A percentile compares a stretch with the other conserved stretches of the same genome.
These are phyloP conservation scores for Irpex lacteus DNA, from an alignment of 1,284 basidiomycete genomes.

Conservation along the genomic window DNA sequence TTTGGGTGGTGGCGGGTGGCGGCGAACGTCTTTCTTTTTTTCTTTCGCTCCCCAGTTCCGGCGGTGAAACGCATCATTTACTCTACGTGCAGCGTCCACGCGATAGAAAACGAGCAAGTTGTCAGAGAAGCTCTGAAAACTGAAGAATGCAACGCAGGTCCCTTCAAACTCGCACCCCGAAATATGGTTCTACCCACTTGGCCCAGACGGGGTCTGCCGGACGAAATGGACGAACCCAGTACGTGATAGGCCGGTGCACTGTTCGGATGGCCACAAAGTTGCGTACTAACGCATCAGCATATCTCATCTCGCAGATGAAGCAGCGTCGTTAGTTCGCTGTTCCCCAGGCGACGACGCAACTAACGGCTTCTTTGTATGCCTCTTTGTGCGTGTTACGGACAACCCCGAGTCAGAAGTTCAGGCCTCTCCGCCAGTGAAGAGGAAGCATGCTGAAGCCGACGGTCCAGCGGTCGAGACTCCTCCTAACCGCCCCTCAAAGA, in stretches of 20 bases:
- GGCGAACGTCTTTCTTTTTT: too few species aligned
- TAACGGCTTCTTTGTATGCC: constrained; percentile 94
- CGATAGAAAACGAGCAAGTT: constrained; percentile 88
- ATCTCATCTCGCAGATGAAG: constrained; percentile 42
- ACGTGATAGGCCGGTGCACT: constrained; percentile 9
- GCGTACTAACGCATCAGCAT: constrained; percentile 5
- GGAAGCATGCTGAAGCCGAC: constrained; percentile 9
- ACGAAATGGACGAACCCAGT: constrained; percentile 56
- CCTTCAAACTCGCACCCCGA: constrained; percentile 68
- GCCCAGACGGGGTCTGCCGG: constrained; percentile 71
- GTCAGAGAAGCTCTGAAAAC: constrained; percentile 71
- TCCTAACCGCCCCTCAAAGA: constrained; percentile 8
- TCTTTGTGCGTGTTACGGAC: constrained; percentile 52
- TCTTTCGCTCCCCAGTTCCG: constrained; percentile 42
- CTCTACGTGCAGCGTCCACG: constrained; percentile 93
- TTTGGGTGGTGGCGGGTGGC: too few species aligned
- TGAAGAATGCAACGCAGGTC: constrained; percentile 55
- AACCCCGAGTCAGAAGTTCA: constrained; percentile 14
- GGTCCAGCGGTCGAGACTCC: not conserved
- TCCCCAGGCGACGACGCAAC: constrained; percentile 83
- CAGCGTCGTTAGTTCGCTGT: constrained; percentile 78
- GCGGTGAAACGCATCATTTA: constrained; percentile 78
- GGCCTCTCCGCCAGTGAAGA: constrained; percentile 12
- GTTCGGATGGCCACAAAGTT: not conserved
- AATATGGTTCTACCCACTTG: constrained; percentile 72